Evolutionary conservation across 176 grass and related monocot genomes (phyloP).

Genomic region (Oryza meridionalis): DNA sequence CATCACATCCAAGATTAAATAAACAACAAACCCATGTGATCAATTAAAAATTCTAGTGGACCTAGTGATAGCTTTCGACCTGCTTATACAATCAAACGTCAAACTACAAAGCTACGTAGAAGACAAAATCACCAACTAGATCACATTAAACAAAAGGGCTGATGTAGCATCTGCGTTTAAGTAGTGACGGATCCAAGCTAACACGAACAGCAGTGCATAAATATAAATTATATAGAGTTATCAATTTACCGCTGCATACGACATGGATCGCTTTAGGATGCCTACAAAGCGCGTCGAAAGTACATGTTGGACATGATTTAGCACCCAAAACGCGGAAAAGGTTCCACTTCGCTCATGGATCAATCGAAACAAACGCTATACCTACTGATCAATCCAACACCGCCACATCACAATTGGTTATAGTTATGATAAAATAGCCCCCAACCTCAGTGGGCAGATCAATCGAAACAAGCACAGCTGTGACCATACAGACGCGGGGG

Average conservation of each 20-base stretch:
- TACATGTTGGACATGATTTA: not conserved
- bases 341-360: not conserved
- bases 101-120: not conserved
- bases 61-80: not conserved
- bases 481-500: not conserved
- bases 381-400: not conserved
- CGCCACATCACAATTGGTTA: not conserved
- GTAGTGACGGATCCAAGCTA: slow-evolving; percentile 15
- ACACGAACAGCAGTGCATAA: not conserved
- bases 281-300: not conserved
- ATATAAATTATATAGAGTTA: slow-evolving; percentile 4
- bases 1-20: slow-evolving; percentile 20
- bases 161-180: slow-evolving; percentile 1
- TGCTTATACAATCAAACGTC: not conserved
- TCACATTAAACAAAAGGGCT: slow-evolving; percentile 17
- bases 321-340: not conserved
- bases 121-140: slow-evolving; percentile 37
- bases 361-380: not conserved
- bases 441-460: not conserved
- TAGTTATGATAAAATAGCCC: not conserved
- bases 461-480: not conserved
- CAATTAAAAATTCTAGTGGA: not conserved
- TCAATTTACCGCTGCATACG: not conserved
- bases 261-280: not conserved
- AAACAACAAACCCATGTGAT: slow-evolving; percentile 25